Evolutionary conservation across 192 early-diverging fungal genomes (phyloP).

Genomic region (Rhizophagus clarus): DNA sequence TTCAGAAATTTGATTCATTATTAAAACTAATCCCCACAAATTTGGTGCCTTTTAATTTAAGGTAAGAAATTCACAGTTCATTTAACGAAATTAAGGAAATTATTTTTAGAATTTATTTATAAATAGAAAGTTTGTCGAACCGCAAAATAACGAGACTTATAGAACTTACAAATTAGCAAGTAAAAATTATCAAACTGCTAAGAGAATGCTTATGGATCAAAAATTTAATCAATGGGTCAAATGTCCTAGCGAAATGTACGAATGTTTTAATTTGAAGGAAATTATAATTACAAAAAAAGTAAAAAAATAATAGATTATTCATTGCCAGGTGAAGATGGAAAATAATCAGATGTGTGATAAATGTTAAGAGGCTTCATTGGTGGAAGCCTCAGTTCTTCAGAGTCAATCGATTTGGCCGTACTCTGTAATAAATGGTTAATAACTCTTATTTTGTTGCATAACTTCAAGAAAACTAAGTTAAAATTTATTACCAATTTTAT

Average conservation of each 20-base stretch:
- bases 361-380: constrained; percentile 30
- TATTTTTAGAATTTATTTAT: neutral
- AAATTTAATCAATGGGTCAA: constrained; percentile 20
- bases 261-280: constrained; percentile 7
- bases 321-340: neutral
- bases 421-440: constrained; percentile 6
- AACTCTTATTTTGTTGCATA: neutral
- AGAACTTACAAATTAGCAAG: neutral
- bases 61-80: neutral
- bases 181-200: constrained; percentile 28
- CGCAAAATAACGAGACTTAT: constrained; percentile 2
- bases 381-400: constrained; percentile 13
- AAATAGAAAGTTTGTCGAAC: neutral
- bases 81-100: too few relatives aligned
- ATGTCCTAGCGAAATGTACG: constrained; percentile 27
- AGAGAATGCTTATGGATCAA: constrained; percentile 6
- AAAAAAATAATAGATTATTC: neutral
- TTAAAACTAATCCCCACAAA: neutral
- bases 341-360: constrained; percentile 28
- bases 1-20: neutral
- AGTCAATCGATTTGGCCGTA: constrained; percentile 22
- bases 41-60: constrained; percentile 1
- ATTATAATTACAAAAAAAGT: neutral
- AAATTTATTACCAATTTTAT: constrained; percentile 13
- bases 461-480: neutral